Conservation (phyloP, 495 filamentous ascomycete genomes). For the Aspergillus asperescens region DNA sequence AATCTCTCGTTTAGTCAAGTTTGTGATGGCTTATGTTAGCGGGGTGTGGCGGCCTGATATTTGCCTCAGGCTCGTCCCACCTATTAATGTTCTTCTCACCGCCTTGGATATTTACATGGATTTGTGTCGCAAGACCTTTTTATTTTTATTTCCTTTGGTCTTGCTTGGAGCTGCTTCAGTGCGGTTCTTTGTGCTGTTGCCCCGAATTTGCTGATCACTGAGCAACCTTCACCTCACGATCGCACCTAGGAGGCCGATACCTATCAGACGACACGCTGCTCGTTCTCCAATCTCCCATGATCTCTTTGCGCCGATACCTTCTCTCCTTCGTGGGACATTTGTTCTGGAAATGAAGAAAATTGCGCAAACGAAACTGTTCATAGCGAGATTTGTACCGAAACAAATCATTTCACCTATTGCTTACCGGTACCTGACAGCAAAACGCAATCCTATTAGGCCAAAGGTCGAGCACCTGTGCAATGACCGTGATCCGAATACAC, state of each 20-base stretch:
- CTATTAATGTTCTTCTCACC: slow-evolving; percentile 10
- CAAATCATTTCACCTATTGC: slow-evolving; percentile 27
- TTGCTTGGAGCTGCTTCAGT: too few relatives aligned
- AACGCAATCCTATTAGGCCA: slow-evolving; percentile 28
- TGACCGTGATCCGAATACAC: slow-evolving; percentile 28
- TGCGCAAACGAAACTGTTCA: slow-evolving; percentile 15
- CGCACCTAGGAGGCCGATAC: too few relatives aligned
- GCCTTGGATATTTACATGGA: slow-evolving; percentile 16
- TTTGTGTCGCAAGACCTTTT: too few relatives aligned
- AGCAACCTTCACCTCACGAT: too few relatives aligned
- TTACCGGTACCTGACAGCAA: slow-evolving; percentile 25
- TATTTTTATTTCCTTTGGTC: too few relatives aligned
- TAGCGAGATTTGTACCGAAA: slow-evolving; percentile 23
- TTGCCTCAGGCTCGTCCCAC: slow-evolving; percentile 16
- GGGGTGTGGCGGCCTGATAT: slow-evolving; percentile 21
- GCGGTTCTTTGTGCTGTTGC: too few relatives aligned
- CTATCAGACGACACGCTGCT: too few relatives aligned
- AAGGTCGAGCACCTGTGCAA: slow-evolving; percentile 35
- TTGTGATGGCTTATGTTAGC: slow-evolving; percentile 17
- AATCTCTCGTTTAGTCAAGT: slow-evolving; percentile 17
- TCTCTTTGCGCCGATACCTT: not conserved
- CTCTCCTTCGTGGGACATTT: not conserved
- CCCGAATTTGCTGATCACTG: too few relatives aligned
- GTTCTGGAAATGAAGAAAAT: slow-evolving; percentile 17
- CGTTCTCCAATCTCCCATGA: too few relatives aligned